Percentiles rank a stretch among this genome's conserved stretches.
phyloP scores from a whole-genome alignment of 208 protist species.

The Leishmania turanica region DNA sequence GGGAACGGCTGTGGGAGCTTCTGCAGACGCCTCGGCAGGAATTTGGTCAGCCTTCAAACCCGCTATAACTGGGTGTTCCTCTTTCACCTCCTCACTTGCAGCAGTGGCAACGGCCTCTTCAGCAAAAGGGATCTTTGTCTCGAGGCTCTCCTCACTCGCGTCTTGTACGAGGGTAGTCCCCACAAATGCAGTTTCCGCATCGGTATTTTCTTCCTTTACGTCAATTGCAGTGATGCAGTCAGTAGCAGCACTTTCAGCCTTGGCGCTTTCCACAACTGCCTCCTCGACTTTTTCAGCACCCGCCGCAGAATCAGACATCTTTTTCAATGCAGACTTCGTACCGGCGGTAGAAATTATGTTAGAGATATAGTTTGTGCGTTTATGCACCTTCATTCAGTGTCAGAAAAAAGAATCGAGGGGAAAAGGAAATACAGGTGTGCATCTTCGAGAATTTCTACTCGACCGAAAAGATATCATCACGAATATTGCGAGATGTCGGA shows the following conservation, averaged over 20 bases:
- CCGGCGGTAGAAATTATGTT: neutral
- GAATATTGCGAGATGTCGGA: neutral
- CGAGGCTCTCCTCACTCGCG: neutral
- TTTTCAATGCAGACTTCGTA: neutral
- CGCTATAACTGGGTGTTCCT: neutral
- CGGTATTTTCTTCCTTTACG: neutral
- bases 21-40: neutral
- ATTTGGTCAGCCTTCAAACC: neutral
- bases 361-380: neutral
- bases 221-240: neutral
- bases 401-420: neutral
- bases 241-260: neutral
- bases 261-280: neutral
- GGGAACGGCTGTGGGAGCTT: neutral
- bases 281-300: neutral
- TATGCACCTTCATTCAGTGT: neutral
- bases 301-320: constrained; percentile 2
- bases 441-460: neutral
- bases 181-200: neutral
- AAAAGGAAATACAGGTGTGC: neutral
- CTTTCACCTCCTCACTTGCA: neutral
- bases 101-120: neutral
- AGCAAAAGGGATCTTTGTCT: neutral
- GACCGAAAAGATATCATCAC: no score
- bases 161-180: neutral